Evolutionary conservation across 768 basidiomycete species (phyloP).

Genomic region (Asterophora parasitica): DNA sequence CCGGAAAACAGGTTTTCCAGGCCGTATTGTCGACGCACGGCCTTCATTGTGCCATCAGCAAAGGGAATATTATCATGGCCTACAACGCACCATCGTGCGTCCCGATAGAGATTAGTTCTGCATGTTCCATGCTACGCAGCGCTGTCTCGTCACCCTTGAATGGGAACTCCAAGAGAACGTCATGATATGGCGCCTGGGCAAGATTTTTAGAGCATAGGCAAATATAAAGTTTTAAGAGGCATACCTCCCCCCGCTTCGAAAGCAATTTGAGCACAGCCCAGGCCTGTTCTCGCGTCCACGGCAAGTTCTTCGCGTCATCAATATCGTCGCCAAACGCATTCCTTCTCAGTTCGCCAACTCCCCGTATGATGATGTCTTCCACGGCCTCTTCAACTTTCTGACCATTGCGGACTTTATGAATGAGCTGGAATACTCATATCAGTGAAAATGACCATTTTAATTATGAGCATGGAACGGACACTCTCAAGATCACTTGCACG

Average conservation of each 20-base stretch:
- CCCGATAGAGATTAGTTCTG: conserved; percentile 78
- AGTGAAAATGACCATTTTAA: neutral
- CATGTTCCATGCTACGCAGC: conserved; percentile 81
- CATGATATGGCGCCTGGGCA: conserved; percentile 71
- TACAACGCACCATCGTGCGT: conserved; percentile 58
- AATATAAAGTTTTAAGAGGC: conserved; percentile 22
- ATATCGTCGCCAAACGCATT: conserved; percentile 89
- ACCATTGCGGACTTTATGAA: conserved; percentile 80
- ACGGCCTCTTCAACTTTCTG: conserved; percentile 74
- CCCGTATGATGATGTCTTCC: conserved; percentile 81
- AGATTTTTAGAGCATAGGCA: neutral
- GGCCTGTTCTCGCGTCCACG: conserved; percentile 85
- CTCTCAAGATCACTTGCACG: conserved; percentile 86
- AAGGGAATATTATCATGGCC: neutral
- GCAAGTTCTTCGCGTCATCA: conserved; percentile 78
- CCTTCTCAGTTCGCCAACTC: conserved; percentile 82
- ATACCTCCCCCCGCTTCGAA: conserved; percentile 58
- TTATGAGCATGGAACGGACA: conserved; percentile 37
- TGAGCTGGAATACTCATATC: conserved; percentile 44
- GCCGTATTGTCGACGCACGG: conserved; percentile 76
- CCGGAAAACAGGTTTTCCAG: conserved; percentile 88
- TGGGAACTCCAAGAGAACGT: conserved; percentile 74
- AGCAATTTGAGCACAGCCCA: conserved; percentile 80
- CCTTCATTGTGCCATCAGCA: conserved; percentile 37
- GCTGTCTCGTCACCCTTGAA: conserved; percentile 90